phyloP scores from a whole-genome alignment of 805 yeast genomes.

The Sporopachydermia quercuum region DNA sequence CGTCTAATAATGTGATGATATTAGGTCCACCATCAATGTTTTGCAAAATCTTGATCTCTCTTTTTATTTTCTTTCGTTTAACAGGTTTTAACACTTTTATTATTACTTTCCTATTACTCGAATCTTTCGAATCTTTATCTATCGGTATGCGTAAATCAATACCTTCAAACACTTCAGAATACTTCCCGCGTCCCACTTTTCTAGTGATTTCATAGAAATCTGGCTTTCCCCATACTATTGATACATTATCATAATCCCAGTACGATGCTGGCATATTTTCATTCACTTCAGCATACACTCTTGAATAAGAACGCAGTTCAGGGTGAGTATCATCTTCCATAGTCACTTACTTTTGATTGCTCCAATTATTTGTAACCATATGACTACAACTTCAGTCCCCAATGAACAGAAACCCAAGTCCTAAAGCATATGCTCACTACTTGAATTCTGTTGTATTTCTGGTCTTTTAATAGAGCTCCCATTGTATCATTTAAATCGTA shows the following conservation, averaged over 20 bases:
- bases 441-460: no score
- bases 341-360: no score
- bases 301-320: slow-evolving; percentile 34
- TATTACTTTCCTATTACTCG: slow-evolving; percentile 51
- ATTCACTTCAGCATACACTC: slow-evolving; percentile 74
- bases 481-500: no score
- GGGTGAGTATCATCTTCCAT: no score
- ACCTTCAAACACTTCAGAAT: slow-evolving; percentile 87
- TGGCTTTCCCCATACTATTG: slow-evolving; percentile 73
- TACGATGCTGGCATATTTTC: slow-evolving; percentile 60
- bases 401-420: no score
- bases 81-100: slow-evolving; percentile 90
- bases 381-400: no score
- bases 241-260: slow-evolving; percentile 68
- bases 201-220: slow-evolving; percentile 73
- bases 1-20: slow-evolving; percentile 58
- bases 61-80: slow-evolving; percentile 78
- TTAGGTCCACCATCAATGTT: slow-evolving; percentile 77
- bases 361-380: no score
- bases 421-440: no score
- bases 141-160: slow-evolving; percentile 27
- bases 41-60: slow-evolving; percentile 79
- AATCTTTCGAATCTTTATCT: slow-evolving; percentile 15
- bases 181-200: slow-evolving; percentile 85
- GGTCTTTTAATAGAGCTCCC: no score